phyloP scores from a whole-genome alignment of 179 eudicot species.

The Heliamphora pulchella region DNA sequence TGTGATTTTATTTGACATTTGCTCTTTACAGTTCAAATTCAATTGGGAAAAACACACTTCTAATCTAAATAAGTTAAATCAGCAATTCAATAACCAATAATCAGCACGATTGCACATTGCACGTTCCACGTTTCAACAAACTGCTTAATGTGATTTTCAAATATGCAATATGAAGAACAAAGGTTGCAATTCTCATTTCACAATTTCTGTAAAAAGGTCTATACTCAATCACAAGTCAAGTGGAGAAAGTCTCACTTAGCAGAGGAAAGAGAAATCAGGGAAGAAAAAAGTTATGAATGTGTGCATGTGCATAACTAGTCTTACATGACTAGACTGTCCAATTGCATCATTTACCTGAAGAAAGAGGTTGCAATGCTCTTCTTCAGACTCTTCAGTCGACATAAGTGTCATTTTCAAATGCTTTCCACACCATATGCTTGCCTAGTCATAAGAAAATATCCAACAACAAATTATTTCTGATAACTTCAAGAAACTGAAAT shows the following conservation, averaged over 20 bases:
- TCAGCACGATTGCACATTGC: neutral
- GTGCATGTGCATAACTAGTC: neutral
- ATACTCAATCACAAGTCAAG: neutral
- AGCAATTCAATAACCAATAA: neutral
- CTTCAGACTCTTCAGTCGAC: constrained; percentile 72
- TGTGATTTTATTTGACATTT: neutral
- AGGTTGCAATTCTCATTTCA: neutral
- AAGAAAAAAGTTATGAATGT: neutral
- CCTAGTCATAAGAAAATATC: constrained; percentile 35
- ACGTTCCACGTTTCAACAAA: neutral
- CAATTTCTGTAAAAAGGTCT: neutral
- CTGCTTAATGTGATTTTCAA: neutral
- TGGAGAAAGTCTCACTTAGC: neutral
- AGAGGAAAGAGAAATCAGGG: neutral
- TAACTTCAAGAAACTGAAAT: constrained; percentile 8
- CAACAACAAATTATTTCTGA: neutral
- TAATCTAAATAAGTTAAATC: neutral
- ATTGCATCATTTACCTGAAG: constrained; percentile 48
- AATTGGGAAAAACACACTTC: neutral
- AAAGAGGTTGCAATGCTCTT: constrained; percentile 61
- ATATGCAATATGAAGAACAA: neutral
- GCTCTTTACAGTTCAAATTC: neutral
- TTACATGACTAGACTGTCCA: neutral
- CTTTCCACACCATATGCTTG: constrained; percentile 77
- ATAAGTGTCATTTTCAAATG: constrained; percentile 87